Evolutionary conservation across 1,284 basidiomycete genomes (phyloP).

Genomic region (Melampsora larici-populina): DNA sequence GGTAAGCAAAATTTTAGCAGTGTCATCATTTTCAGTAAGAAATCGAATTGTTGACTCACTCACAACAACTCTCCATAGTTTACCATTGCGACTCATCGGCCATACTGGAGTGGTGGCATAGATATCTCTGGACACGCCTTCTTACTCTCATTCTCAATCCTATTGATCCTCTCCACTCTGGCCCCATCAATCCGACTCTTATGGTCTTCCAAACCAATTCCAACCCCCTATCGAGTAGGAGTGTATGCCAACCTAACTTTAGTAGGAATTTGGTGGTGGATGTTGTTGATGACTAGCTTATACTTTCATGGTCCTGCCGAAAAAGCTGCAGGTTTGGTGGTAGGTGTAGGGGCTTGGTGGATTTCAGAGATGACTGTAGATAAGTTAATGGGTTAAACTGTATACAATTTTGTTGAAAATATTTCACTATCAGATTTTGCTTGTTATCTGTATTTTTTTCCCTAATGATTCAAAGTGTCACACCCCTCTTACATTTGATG

Average conservation of each 20-base stretch:
- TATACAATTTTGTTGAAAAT: too few species aligned
- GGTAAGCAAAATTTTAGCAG: not conserved
- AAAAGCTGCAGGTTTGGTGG: constrained; percentile 50
- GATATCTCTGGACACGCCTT: constrained; percentile 54
- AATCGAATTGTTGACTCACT: not conserved
- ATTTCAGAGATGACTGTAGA: constrained; percentile 47
- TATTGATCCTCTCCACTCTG: constrained; percentile 48
- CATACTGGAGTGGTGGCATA: constrained; percentile 48
- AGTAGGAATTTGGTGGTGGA: constrained; percentile 50
- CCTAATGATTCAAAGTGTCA: too few species aligned
- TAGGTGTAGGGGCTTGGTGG: constrained; percentile 49
- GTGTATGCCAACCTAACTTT: constrained; percentile 44
- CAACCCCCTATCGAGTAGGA: not conserved
- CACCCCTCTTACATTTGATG: too few species aligned
- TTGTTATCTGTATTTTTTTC: too few species aligned
- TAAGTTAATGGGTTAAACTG: constrained; percentile 5
- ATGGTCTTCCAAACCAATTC: not conserved
- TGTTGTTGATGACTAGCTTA: constrained; percentile 52
- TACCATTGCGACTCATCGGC: constrained; percentile 1
- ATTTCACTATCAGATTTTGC: too few species aligned
- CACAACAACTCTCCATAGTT: not conserved
- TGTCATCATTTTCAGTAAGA: not conserved
- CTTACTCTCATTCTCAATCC: constrained; percentile 51
- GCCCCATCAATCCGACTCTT: constrained; percentile 3
- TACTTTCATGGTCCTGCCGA: constrained; percentile 53